Conservation (phyloP, 2,329 filamentous ascomycete species). For the Aspergillus sp. region DNA sequence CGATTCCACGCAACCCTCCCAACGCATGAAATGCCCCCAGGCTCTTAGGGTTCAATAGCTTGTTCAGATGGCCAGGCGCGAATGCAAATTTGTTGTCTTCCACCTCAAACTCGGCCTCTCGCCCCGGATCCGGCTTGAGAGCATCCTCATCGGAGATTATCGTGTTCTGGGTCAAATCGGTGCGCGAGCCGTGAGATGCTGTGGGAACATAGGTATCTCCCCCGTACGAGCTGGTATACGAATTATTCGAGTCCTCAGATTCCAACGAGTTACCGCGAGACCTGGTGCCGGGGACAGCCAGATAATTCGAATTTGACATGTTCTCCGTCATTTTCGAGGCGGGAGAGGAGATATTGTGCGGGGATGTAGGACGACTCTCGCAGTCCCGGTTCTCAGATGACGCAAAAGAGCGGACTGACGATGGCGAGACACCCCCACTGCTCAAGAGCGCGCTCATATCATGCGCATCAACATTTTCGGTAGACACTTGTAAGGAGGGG, state of each 20-base stretch:
- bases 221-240: conserved; percentile 53
- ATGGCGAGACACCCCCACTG: conserved; percentile 41
- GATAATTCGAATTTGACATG: conserved; percentile 56
- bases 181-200: conserved; percentile 46
- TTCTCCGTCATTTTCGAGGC: conserved; percentile 54
- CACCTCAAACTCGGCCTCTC: conserved; percentile 68
- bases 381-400: conserved; percentile 60
- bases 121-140: conserved; percentile 69
- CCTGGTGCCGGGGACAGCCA: conserved; percentile 64
- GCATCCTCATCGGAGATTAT: conserved; percentile 64
- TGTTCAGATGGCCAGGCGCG: conserved; percentile 71
- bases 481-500: conserved; percentile 41
- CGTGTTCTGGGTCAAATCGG: conserved; percentile 47
- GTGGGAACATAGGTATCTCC: conserved; percentile 56
- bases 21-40: conserved; percentile 73
- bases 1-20: conserved; percentile 71
- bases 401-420: conserved; percentile 56
- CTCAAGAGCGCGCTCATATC: conserved; percentile 34
- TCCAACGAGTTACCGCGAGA: conserved; percentile 67
- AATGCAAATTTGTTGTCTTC: conserved; percentile 72
- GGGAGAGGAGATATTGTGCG: conserved; percentile 68
- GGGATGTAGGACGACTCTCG: conserved; percentile 65
- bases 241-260: conserved; percentile 59
- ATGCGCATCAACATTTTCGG: conserved; percentile 36
- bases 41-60: conserved; percentile 79